Evolutionary conservation across 1,139 yeast genomes (phyloP).

Genomic region (Magnusiomyces ingens): DNA sequence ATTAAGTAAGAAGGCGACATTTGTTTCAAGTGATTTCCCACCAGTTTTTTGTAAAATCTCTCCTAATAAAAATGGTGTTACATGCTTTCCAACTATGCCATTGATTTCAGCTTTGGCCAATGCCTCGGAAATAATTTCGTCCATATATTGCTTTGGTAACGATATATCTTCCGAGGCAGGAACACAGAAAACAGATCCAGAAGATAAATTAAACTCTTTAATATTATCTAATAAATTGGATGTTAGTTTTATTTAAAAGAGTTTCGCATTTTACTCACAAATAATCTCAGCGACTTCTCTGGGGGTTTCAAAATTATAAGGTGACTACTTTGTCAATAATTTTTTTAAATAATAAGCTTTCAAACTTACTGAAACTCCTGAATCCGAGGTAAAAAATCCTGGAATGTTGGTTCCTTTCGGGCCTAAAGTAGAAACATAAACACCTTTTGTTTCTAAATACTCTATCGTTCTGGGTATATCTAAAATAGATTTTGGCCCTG

Average conservation of each 20-base stretch:
- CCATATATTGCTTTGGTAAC: conserved; percentile 48
- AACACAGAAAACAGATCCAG: conserved; percentile 74
- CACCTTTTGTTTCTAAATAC: conserved; percentile 82
- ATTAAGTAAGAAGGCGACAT: conserved; percentile 68
- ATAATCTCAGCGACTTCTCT: conserved; percentile 58
- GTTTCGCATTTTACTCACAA: conserved; percentile 28
- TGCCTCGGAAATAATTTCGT: conserved; percentile 52
- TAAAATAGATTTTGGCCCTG: conserved; percentile 83
- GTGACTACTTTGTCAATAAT: conserved; percentile 38
- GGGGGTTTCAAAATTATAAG: conserved; percentile 51
- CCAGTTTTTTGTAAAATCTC: conserved; percentile 59
- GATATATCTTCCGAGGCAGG: conserved; percentile 73
- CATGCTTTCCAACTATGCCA: conserved; percentile 61
- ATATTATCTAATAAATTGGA: conserved; percentile 38
- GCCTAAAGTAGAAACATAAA: conserved; percentile 45
- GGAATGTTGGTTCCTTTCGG: conserved; percentile 56
- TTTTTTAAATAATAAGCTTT: neutral
- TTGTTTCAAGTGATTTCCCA: conserved; percentile 65
- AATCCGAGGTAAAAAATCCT: conserved; percentile 74
- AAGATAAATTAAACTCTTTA: conserved; percentile 43
- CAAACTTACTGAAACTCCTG: conserved; percentile 44
- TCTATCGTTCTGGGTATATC: conserved; percentile 81
- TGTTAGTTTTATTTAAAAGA: neutral
- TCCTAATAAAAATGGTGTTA: conserved; percentile 70
- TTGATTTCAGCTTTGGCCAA: conserved; percentile 46